phyloP scores from a whole-genome alignment of 768 basidiomycete genomes.

The Kwoniella mangroviensis region DNA sequence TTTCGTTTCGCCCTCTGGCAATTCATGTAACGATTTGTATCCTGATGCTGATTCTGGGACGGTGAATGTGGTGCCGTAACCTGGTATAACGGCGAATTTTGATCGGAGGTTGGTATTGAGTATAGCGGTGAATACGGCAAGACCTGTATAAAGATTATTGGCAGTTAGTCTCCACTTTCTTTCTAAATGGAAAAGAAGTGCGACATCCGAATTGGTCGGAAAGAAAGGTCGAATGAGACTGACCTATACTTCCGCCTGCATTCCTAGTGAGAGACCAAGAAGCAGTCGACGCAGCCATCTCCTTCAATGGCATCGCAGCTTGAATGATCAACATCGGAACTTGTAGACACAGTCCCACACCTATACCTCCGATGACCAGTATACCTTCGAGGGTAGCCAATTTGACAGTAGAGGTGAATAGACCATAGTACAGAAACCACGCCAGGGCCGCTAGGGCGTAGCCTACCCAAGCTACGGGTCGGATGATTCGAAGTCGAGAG shows the following conservation, averaged over 20 bases:
- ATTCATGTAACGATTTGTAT: conserved; percentile 30
- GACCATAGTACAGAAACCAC: conserved; percentile 45
- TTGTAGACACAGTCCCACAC: conserved; percentile 45
- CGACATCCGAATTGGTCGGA: no score
- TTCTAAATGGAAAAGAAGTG: not conserved
- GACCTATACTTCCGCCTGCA: conserved; percentile 52
- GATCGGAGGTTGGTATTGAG: conserved; percentile 49
- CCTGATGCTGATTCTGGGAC: conserved; percentile 46
- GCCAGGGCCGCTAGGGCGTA: conserved; percentile 45
- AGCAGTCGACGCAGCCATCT: conserved; percentile 53
- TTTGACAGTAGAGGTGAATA: conserved; percentile 30
- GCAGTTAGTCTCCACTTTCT: not conserved
- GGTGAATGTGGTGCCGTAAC: conserved; percentile 49
- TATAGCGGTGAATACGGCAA: conserved; percentile 52
- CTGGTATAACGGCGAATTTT: conserved; percentile 44
- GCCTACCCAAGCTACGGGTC: conserved; percentile 54
- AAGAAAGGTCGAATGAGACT: conserved; percentile 9
- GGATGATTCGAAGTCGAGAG: conserved; percentile 46
- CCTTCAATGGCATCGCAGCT: conserved; percentile 57
- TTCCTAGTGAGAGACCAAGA: conserved; percentile 49
- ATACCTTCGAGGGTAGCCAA: conserved; percentile 43
- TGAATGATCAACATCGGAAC: conserved; percentile 49
- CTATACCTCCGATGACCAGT: conserved; percentile 44
- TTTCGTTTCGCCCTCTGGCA: conserved; percentile 14
- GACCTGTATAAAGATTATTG: conserved; percentile 26